Evolutionary conservation across 2,329 filamentous ascomycete genomes (phyloP), one percentile per base, ranked within the genome.

Genomic region (Penicillium italicum): DNA sequence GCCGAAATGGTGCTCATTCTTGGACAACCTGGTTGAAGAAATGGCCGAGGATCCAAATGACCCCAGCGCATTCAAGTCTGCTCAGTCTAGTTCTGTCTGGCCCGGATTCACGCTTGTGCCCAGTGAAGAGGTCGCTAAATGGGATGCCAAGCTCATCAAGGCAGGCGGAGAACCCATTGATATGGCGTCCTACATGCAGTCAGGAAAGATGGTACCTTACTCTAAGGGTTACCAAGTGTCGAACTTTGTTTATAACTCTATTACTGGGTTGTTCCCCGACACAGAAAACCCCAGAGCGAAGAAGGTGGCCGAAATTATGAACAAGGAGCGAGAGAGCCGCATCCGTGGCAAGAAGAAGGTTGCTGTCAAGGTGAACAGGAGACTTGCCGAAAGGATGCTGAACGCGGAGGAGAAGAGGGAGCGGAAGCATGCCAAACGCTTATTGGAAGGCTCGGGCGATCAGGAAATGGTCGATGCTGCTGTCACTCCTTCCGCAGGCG

Each of bases 41-140:
- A 97, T 99, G 91, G 93, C 93, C 9, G 93, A 97, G 70, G 84
- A 87, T 64, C 79, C 80, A 9, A 83, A 85, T 65, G 85, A 88
- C 66, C 85, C 85, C 5, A 81, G 83, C 50, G 75, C 77, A 11
- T 80, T 77, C 65, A 73, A 66, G 53, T 67, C 69, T 26, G 68
- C 72, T 30, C 73, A 77, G 51, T 69, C 82, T 74, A 77, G 85
- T 76, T 87, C 94, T 65, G 90, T 94, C 10, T 99, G 99, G 79
- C 94, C 99, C 76, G 97, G 99, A 76, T 97, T 93, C 84, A 99
- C 97, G 76, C 99, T 99, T 83, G 80, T 99, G 69, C 96, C 93
- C 2, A 74, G 91, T 58, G 85, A 90, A 41, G 92, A 99, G 72
- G 81, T 99, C 50, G 89, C 89, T 66, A 85, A 87, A 34, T 83